These are phyloP conservation scores for Evernia prunastri DNA, from an alignment of 495 filamentous ascomycete species.

Conservation along the genomic window DNA sequence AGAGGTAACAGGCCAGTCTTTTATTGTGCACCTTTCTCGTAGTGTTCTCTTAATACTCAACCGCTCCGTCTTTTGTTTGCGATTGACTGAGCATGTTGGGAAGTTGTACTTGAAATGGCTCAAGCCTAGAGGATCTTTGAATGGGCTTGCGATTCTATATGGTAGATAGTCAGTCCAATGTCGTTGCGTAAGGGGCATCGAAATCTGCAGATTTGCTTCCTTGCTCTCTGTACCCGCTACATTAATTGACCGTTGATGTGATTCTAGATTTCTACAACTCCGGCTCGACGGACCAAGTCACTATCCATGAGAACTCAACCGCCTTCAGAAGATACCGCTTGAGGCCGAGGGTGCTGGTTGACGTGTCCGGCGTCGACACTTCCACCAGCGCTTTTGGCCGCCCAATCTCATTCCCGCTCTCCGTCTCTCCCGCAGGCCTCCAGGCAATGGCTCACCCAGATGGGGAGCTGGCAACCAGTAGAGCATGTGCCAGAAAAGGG, in stretches of 20 bases:
- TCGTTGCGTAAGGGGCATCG: not conserved
- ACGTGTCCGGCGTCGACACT: conserved; percentile 44
- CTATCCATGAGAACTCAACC: conserved; percentile 39
- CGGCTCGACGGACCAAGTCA: conserved; percentile 42
- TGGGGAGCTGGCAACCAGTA: conserved; percentile 43
- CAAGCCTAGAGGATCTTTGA: too few species aligned
- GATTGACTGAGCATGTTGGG: too few species aligned
- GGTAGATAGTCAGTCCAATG: not conserved
- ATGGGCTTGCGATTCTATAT: not conserved
- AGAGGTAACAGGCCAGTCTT: conserved; percentile 21
- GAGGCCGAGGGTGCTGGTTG: conserved; percentile 43
- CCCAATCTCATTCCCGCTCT: conserved; percentile 35
- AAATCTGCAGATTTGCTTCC: not conserved
- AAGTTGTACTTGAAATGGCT: too few species aligned
- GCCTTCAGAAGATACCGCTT: conserved; percentile 43
- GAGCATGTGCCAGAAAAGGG: conserved; percentile 36
- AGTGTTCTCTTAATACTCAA: not conserved
- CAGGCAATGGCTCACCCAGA: conserved; percentile 44
- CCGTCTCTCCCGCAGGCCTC: conserved; percentile 39
- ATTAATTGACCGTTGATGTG: not conserved
- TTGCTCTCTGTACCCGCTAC: not conserved
- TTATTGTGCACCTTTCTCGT: not conserved
- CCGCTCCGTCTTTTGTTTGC: not conserved
- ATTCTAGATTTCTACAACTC: conserved; percentile 43
- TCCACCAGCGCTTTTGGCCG: conserved; percentile 38